A percentile compares a stretch with the other conserved stretches of the same genome.
Conservation (phyloP, 2,329 filamentous ascomycete genomes). For the Calonectria pteridis region DNA sequence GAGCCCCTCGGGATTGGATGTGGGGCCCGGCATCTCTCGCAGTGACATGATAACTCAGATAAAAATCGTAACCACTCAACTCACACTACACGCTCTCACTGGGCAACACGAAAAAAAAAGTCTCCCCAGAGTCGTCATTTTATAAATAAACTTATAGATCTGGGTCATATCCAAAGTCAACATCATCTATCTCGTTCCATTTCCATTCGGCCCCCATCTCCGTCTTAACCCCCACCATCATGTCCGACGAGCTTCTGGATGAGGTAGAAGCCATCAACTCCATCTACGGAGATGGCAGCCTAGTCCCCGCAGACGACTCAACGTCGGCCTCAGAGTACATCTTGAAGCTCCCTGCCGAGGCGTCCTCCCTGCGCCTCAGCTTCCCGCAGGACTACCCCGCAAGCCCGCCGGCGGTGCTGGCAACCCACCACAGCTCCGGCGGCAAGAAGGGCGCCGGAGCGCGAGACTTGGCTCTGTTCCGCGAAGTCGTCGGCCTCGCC, state of each 20-base stretch:
- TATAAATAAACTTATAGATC: background rate
- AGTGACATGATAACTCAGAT: conserved; percentile 19
- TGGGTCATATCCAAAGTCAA: background rate
- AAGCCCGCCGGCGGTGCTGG: conserved; percentile 77
- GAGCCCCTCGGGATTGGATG: conserved; percentile 28
- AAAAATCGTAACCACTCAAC: conserved; percentile 12
- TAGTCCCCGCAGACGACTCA: conserved; percentile 56
- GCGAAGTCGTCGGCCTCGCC: conserved; percentile 73
- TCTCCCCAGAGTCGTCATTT: background rate
- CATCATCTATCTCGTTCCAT: background rate
- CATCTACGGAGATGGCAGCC: conserved; percentile 80
- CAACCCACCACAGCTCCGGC: conserved; percentile 85
- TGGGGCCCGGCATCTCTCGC: conserved; percentile 37
- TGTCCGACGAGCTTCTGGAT: conserved; percentile 74
- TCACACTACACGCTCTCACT: background rate
- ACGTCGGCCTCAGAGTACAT: conserved; percentile 58
- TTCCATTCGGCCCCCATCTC: background rate
- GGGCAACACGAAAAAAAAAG: background rate
- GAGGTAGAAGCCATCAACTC: conserved; percentile 87
- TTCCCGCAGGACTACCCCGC: conserved; percentile 84
- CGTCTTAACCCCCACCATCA: conserved; percentile 42
- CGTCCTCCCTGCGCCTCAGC: conserved; percentile 70
- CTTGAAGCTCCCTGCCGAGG: conserved; percentile 75
- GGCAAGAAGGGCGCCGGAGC: conserved; percentile 79
- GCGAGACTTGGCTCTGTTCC: conserved; percentile 76